A percentile compares a stretch with the other conserved stretches of the same genome.
Evolutionary conservation across 495 filamentous ascomycete species (phyloP).

Genomic region (Cercophora scortea): DNA sequence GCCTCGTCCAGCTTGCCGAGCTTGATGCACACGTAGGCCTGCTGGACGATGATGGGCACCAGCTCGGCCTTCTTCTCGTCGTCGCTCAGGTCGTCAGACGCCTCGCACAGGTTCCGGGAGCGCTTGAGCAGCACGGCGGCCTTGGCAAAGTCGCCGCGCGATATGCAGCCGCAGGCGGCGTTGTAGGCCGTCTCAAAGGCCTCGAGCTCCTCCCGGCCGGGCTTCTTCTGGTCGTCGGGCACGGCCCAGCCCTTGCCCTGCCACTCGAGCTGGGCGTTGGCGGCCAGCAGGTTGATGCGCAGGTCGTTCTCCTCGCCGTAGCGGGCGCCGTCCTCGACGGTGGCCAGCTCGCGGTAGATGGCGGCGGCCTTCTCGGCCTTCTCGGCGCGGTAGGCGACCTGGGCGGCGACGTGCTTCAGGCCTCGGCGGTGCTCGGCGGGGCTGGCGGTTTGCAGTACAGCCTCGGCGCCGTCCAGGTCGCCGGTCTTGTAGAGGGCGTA

Average conservation of each 20-base stretch:
- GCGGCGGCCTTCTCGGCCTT: slow-evolving; percentile 64
- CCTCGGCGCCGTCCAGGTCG: slow-evolving; percentile 60
- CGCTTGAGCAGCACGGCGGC: slow-evolving; percentile 74
- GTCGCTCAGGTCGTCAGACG: slow-evolving; percentile 70
- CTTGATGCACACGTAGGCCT: slow-evolving; percentile 68
- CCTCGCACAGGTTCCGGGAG: slow-evolving; percentile 79
- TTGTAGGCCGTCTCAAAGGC: slow-evolving; percentile 93
- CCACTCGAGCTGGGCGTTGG: slow-evolving; percentile 85
- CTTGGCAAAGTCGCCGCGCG: slow-evolving; percentile 65
- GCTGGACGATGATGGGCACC: slow-evolving; percentile 78
- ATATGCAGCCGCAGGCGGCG: slow-evolving; percentile 78
- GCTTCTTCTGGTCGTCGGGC: slow-evolving; percentile 39
- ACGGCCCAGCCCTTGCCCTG: slow-evolving; percentile 41
- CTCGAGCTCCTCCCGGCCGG: slow-evolving; percentile 69
- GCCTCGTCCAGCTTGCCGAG: slow-evolving; percentile 72
- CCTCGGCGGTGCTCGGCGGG: slow-evolving; percentile 29
- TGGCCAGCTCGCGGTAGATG: slow-evolving; percentile 58
- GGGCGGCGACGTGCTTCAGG: slow-evolving; percentile 76
- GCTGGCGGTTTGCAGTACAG: slow-evolving; percentile 41
- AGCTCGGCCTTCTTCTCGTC: slow-evolving; percentile 80
- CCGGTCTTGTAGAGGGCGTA: slow-evolving; percentile 91
- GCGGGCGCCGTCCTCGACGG: slow-evolving; percentile 31
- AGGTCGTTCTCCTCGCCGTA: slow-evolving; percentile 76
- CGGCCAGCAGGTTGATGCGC: slow-evolving; percentile 73
- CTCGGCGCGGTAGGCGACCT: slow-evolving; percentile 81